Percentiles rank a stretch among this genome's conserved stretches.
Evolutionary conservation across 2,329 filamentous ascomycete species (phyloP).

Genomic region (Epichloe sylvatica): DNA sequence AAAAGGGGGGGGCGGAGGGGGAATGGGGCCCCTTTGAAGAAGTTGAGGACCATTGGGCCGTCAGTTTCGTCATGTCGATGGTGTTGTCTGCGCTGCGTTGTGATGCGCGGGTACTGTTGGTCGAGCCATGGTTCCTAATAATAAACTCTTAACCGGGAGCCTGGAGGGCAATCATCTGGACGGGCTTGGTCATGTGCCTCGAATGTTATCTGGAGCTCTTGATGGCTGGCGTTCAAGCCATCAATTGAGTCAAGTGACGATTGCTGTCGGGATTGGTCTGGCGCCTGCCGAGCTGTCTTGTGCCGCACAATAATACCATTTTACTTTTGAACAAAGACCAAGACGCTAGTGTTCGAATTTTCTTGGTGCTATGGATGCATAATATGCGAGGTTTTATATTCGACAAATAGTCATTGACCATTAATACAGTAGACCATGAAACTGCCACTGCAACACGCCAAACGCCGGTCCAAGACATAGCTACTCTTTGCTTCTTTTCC

Average conservation of each 20-base stretch:
- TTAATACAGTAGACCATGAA: background rate
- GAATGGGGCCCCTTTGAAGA: background rate
- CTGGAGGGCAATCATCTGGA: slow-evolving; percentile 28
- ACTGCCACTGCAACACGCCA: background rate
- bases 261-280: background rate
- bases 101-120: slow-evolving; percentile 53
- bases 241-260: background rate
- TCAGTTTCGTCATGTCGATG: too few relatives aligned
- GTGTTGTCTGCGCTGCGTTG: too few relatives aligned
- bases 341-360: too few relatives aligned
- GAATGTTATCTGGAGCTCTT: background rate
- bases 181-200: slow-evolving; percentile 30
- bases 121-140: slow-evolving; percentile 49
- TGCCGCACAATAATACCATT: too few relatives aligned
- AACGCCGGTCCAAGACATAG: slow-evolving; percentile 1
- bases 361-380: background rate
- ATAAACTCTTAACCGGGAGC: slow-evolving; percentile 29
- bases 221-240: background rate
- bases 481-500: background rate
- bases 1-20: too few relatives aligned
- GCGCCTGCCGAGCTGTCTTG: too few relatives aligned
- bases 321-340: too few relatives aligned
- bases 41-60: background rate
- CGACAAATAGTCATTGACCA: background rate
- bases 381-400: background rate